phyloP scores from a whole-genome alignment of 2,329 filamentous ascomycete species.

The Ilyonectria mors-panacis region DNA sequence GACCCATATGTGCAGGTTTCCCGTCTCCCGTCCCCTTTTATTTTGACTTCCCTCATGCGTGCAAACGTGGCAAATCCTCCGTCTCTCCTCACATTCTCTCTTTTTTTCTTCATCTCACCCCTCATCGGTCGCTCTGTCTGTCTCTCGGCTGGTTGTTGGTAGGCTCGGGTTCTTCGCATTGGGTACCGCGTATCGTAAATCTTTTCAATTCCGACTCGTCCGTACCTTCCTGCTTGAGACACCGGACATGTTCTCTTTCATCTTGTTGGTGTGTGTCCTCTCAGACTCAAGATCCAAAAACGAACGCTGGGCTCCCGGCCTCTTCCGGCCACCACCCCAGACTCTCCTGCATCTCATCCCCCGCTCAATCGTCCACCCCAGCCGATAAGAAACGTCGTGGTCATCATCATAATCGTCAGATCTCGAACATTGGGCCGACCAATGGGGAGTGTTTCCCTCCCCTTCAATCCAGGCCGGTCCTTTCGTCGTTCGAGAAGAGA shows the following conservation, averaged over 20 bases:
- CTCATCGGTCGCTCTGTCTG: slow-evolving; percentile 16
- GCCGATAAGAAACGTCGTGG: slow-evolving; percentile 40
- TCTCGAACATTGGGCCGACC: slow-evolving; percentile 11
- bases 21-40: slow-evolving; percentile 28
- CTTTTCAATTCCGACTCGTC: slow-evolving; percentile 22
- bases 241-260: slow-evolving; percentile 15
- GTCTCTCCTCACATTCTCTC: background rate
- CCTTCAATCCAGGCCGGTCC: slow-evolving; percentile 2
- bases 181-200: slow-evolving; percentile 28
- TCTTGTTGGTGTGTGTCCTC: slow-evolving; percentile 28
- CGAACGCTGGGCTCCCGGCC: slow-evolving; percentile 25
- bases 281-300: slow-evolving; percentile 21
- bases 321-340: slow-evolving; percentile 23
- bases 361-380: slow-evolving; percentile 35
- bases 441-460: background rate
- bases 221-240: slow-evolving; percentile 12
- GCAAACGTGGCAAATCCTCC: slow-evolving; percentile 18
- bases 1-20: slow-evolving; percentile 39
- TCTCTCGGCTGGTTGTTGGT: slow-evolving; percentile 14
- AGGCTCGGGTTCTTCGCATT: slow-evolving; percentile 23
- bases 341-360: slow-evolving; percentile 31
- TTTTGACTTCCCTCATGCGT: slow-evolving; percentile 26
- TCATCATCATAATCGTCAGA: slow-evolving; percentile 46
- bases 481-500: slow-evolving; percentile 24
- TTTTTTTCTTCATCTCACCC: slow-evolving; percentile 10